These are phyloP conservation scores for Venturia effusa DNA, from an alignment of 2,329 filamentous ascomycete species.

Conservation along the genomic window DNA sequence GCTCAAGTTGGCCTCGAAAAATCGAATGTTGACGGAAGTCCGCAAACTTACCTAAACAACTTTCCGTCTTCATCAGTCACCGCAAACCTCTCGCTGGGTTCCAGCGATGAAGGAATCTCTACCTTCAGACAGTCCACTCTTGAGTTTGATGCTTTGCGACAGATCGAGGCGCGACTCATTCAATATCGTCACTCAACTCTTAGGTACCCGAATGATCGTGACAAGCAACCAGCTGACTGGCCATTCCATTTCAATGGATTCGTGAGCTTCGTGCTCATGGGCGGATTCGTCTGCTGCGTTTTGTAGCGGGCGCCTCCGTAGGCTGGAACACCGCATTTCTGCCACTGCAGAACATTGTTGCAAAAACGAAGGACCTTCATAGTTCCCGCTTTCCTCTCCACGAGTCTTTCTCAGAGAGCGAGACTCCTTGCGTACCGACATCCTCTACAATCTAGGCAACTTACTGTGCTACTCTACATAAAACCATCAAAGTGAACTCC, in stretches of 20 bases:
- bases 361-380: slow-evolving; percentile 43
- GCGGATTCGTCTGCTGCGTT: slow-evolving; percentile 25
- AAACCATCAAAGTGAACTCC: neutral
- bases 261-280: slow-evolving; percentile 5
- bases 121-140: no score
- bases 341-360: slow-evolving; percentile 30
- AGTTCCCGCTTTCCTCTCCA: slow-evolving; percentile 42
- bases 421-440: slow-evolving; percentile 45
- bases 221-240: slow-evolving; percentile 8
- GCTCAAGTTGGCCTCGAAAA: neutral
- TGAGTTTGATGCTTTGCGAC: neutral
- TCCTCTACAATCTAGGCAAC: slow-evolving; percentile 16
- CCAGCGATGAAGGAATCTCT: no score
- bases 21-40: no score
- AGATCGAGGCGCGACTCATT: neutral
- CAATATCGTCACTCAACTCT: neutral
- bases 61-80: no score
- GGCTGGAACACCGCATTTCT: slow-evolving; percentile 25
- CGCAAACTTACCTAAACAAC: no score
- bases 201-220: neutral
- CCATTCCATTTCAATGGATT: slow-evolving; percentile 8
- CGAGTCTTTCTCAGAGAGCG: slow-evolving; percentile 33
- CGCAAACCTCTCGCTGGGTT: no score
- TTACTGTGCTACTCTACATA: slow-evolving; percentile 15
- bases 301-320: slow-evolving; percentile 34